phyloP scores from a whole-genome alignment of 768 basidiomycete genomes.

The Strobilomyces echinocephalus region DNA sequence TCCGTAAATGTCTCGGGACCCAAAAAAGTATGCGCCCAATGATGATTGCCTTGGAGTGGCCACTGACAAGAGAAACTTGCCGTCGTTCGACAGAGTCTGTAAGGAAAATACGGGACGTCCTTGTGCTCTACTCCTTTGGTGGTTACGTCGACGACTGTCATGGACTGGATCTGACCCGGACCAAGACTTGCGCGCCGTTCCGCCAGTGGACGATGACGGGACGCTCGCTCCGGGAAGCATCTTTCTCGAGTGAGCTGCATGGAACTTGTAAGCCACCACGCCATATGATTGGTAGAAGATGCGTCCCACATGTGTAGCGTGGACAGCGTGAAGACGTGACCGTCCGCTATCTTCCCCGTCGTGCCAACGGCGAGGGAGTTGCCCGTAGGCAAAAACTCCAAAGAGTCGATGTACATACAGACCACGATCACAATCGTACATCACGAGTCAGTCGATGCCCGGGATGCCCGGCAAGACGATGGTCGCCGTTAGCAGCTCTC shows the following conservation, averaged over 20 bases:
- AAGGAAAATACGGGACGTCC: neutral
- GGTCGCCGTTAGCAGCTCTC: neutral
- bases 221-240: neutral
- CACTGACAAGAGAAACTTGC: neutral
- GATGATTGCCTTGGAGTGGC: neutral
- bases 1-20: slow-evolving; percentile 1
- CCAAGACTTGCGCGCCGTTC: neutral
- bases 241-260: neutral
- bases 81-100: neutral
- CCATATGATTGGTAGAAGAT: neutral
- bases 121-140: neutral
- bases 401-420: neutral
- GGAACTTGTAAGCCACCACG: neutral
- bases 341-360: neutral
- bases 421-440: neutral
- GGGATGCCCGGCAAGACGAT: neutral
- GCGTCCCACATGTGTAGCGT: neutral
- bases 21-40: slow-evolving; percentile 3
- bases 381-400: neutral
- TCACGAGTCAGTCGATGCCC: neutral
- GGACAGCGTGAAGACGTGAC: neutral
- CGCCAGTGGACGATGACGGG: neutral
- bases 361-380: neutral
- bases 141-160: neutral
- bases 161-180: neutral